These are phyloP conservation scores for Claviceps monticola DNA, from an alignment of 2,329 filamentous ascomycete genomes.

Conservation along the genomic window DNA sequence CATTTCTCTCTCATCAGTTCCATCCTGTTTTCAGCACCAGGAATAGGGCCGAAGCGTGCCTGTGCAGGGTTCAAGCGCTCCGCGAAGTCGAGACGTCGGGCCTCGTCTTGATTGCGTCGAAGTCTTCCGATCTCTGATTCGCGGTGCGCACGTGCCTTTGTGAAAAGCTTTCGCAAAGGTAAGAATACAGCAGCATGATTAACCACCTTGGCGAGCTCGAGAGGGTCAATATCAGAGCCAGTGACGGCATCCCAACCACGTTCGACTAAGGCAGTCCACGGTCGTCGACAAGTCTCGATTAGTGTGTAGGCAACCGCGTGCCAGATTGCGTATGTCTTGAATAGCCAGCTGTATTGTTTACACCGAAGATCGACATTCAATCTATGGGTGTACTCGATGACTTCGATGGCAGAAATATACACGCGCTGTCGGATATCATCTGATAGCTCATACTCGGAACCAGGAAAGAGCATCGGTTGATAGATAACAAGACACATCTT, in stretches of 20 bases:
- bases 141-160: slow-evolving; percentile 37
- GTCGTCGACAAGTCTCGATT: slow-evolving; percentile 30
- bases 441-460: slow-evolving; percentile 40
- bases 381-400: slow-evolving; percentile 54
- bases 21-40: slow-evolving; percentile 31
- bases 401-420: slow-evolving; percentile 58
- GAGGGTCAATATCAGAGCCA: slow-evolving; percentile 23
- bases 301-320: slow-evolving; percentile 35
- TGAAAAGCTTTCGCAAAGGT: slow-evolving; percentile 39
- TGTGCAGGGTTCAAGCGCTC: slow-evolving; percentile 31
- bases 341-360: slow-evolving; percentile 34
- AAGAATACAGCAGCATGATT: slow-evolving; percentile 37
- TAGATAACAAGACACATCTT: slow-evolving; percentile 70
- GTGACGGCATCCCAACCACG: slow-evolving; percentile 35
- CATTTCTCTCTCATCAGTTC: slow-evolving; percentile 35
- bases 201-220: slow-evolving; percentile 30
- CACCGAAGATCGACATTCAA: slow-evolving; percentile 44
- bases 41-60: slow-evolving; percentile 32
- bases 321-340: slow-evolving; percentile 38
- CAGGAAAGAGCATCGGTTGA: slow-evolving; percentile 53
- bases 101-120: slow-evolving; percentile 32
- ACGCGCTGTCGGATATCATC: slow-evolving; percentile 53
- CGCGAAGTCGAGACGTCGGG: slow-evolving; percentile 32
- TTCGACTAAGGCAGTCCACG: slow-evolving; percentile 36
- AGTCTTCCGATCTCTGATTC: slow-evolving; percentile 36